phyloP scores from a whole-genome alignment of 306 rosid genomes.

The Senna tora region DNA sequence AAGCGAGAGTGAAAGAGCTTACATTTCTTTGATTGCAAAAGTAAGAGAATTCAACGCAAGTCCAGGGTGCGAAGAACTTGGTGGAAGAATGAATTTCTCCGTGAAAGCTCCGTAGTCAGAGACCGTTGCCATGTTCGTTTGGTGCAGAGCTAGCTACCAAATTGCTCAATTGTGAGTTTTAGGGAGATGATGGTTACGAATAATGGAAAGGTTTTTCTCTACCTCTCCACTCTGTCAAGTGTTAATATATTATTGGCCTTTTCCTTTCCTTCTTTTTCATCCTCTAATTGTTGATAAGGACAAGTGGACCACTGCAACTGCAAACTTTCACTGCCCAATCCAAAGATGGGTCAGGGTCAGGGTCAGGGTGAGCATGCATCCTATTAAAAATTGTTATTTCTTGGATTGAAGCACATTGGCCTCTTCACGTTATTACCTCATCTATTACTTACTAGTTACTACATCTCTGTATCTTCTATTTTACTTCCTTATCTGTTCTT shows the following conservation, averaged over 20 bases:
- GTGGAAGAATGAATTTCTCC: conserved; percentile 68
- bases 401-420: not conserved
- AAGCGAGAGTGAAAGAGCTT: conserved; percentile 27
- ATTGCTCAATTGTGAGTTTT: not conserved
- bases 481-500: not conserved
- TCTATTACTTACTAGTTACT: too few species aligned
- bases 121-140: conserved; percentile 47
- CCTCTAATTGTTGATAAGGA: conserved; percentile 1
- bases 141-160: not conserved
- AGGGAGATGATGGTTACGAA: conserved; percentile 5
- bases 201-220: not conserved
- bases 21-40: conserved; percentile 95
- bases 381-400: conserved; percentile 1
- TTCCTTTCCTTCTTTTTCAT: not conserved
- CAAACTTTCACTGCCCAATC: conserved; percentile 35
- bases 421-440: not conserved
- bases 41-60: conserved; percentile 78
- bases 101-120: conserved; percentile 72
- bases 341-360: too few species aligned
- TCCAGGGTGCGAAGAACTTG: conserved; percentile 44
- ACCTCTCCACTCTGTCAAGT: not conserved
- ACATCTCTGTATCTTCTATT: not conserved
- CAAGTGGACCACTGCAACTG: conserved; percentile 18
- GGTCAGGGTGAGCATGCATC: not conserved
- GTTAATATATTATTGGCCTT: not conserved